phyloP scores from a whole-genome alignment of 78 protist genomes.

The Mastigamoeba balamuthi region DNA sequence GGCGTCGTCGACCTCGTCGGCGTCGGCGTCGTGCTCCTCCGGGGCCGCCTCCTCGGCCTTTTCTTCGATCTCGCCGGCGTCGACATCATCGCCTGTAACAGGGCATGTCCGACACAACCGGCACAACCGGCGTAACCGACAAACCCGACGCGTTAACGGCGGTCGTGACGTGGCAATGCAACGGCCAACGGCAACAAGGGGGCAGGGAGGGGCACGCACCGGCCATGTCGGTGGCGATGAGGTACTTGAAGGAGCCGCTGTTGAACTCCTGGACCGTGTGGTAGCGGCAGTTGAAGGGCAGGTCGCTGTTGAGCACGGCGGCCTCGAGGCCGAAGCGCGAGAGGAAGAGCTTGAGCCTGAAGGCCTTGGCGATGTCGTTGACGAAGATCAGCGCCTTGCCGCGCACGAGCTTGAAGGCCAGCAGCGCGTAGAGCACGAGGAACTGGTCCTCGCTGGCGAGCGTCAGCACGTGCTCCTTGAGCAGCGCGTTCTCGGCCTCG shows the following conservation, averaged over 20 bases:
- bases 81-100: too few relatives aligned
- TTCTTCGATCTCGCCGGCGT: constrained; percentile 2
- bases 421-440: constrained; percentile 48
- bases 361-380: constrained; percentile 43
- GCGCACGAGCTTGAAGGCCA: constrained; percentile 41
- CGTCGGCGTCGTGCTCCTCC: constrained; percentile 17
- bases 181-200: too few relatives aligned
- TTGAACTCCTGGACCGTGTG: constrained; percentile 65
- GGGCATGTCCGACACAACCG: too few relatives aligned
- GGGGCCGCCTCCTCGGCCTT: constrained; percentile 5
- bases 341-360: constrained; percentile 66
- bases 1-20: neutral
- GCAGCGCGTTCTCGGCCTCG: too few relatives aligned
- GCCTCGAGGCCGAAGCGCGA: constrained; percentile 52
- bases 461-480: too few relatives aligned
- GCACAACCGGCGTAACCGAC: too few relatives aligned
- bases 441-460: constrained; percentile 33
- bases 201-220: too few relatives aligned
- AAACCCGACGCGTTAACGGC: too few relatives aligned
- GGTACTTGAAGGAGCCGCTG: constrained; percentile 60
- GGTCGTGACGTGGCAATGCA: too few relatives aligned
- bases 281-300: constrained; percentile 63
- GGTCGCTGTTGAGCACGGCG: constrained; percentile 55
- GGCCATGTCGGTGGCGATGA: constrained; percentile 73
- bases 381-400: constrained; percentile 76